Conservation (phyloP, 331 rosid species). For the Cucumis variabilis region DNA sequence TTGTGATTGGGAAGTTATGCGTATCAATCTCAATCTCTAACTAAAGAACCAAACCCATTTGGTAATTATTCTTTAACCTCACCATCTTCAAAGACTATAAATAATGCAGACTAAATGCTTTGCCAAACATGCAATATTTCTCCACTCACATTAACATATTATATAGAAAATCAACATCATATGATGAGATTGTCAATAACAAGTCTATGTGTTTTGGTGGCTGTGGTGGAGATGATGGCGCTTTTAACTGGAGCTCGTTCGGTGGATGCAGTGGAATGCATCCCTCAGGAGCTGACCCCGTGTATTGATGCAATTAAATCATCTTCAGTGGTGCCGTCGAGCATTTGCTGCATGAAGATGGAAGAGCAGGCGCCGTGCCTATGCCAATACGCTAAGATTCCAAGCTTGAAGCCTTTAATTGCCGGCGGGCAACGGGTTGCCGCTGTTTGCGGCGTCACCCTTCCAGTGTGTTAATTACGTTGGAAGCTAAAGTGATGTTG, state of each 20-base stretch:
- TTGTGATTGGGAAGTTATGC: neutral
- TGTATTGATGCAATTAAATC: slow-evolving; percentile 48
- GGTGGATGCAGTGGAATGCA: slow-evolving; percentile 31
- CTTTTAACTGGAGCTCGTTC: neutral
- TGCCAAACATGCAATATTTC: neutral
- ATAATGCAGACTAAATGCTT: neutral
- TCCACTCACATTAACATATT: neutral
- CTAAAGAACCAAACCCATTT: neutral
- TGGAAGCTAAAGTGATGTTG: neutral
- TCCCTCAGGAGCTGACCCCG: slow-evolving; percentile 54
- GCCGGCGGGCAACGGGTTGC: neutral
- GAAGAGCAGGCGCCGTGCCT: slow-evolving; percentile 70
- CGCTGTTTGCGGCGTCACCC: neutral
- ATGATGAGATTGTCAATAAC: neutral
- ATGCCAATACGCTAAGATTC: slow-evolving; percentile 48
- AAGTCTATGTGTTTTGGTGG: slow-evolving; percentile 15
- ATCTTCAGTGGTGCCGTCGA: slow-evolving; percentile 43
- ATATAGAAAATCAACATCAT: neutral
- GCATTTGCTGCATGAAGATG: slow-evolving; percentile 54
- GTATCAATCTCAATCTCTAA: neutral
- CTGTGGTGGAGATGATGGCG: neutral
- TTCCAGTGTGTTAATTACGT: neutral
- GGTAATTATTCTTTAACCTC: neutral
- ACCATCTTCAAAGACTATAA: neutral
- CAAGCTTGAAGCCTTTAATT: neutral